These are phyloP conservation scores for Aphanomyces astaci DNA, from an alignment of 352 stramenopile species.

Conservation along the genomic window DNA sequence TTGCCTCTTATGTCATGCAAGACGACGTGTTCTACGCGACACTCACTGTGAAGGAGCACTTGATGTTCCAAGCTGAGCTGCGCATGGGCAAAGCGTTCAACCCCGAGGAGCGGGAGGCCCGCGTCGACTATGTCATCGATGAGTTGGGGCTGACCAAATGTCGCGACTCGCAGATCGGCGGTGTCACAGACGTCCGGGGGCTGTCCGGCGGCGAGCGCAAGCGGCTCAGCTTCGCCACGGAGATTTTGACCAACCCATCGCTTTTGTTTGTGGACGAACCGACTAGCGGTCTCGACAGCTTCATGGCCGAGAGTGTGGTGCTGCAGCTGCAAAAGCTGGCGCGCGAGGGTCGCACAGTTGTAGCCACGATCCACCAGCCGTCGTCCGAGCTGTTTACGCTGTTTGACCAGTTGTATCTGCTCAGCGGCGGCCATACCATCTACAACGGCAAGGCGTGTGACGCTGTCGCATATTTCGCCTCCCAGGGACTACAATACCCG, in stretches of 20 bases:
- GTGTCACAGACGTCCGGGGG: slow-evolving; percentile 33
- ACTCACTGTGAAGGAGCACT: slow-evolving; percentile 84
- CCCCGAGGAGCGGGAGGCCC: slow-evolving; percentile 24
- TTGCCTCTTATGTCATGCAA: slow-evolving; percentile 74
- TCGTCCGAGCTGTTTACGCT: slow-evolving; percentile 50
- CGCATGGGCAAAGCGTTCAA: slow-evolving; percentile 39
- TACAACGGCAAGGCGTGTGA: slow-evolving; percentile 51
- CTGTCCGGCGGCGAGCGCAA: slow-evolving; percentile 75
- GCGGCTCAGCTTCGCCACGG: slow-evolving; percentile 71
- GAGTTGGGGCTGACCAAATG: slow-evolving; percentile 51
- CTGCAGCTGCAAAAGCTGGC: slow-evolving; percentile 59
- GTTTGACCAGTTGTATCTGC: slow-evolving; percentile 53
- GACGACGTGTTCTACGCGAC: slow-evolving; percentile 85
- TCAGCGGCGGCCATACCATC: slow-evolving; percentile 40
- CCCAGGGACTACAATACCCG: slow-evolving; percentile 43
- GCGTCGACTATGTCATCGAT: slow-evolving; percentile 48
- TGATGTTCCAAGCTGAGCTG: slow-evolving; percentile 78
- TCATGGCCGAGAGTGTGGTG: slow-evolving; percentile 44
- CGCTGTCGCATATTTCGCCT: slow-evolving; percentile 47
- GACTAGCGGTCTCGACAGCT: slow-evolving; percentile 54
- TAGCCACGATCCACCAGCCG: slow-evolving; percentile 85
- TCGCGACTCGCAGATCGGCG: slow-evolving; percentile 51
- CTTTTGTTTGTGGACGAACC: slow-evolving; percentile 83
- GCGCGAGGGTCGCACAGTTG: slow-evolving; percentile 72
- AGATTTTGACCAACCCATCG: slow-evolving; percentile 69